Conservation (phyloP, 2,329 filamentous ascomycete species). For the Fusarium chuoi region DNA sequence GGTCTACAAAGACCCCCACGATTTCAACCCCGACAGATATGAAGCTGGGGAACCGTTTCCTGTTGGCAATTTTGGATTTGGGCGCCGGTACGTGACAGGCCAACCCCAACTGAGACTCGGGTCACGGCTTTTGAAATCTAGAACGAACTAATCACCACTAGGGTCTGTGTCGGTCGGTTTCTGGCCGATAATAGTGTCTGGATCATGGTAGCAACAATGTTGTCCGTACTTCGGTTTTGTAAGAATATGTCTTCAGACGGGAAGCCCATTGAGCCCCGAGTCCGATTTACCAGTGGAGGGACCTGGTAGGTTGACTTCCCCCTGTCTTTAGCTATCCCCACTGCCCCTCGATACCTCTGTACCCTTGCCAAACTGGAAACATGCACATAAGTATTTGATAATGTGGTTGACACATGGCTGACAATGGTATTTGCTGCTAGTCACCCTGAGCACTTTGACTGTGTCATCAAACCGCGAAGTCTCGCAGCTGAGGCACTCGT, state of each 20-base stretch:
- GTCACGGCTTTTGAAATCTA: neutral
- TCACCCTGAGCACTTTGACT: slow-evolving; percentile 49
- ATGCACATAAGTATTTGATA: neutral
- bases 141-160: slow-evolving; percentile 8
- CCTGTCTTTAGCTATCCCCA: neutral
- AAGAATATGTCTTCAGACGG: slow-evolving; percentile 41
- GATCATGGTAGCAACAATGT: slow-evolving; percentile 51
- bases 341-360: neutral
- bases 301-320: slow-evolving; percentile 44
- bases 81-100: slow-evolving; percentile 41
- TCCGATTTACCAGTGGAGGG: slow-evolving; percentile 47
- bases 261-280: slow-evolving; percentile 42
- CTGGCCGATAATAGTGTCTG: slow-evolving; percentile 51
- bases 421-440: slow-evolving; percentile 23
- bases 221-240: slow-evolving; percentile 44
- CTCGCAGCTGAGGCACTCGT: slow-evolving; percentile 23
- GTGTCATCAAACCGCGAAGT: slow-evolving; percentile 39
- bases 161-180: slow-evolving; percentile 48
- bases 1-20: slow-evolving; percentile 53
- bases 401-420: neutral
- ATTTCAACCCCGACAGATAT: slow-evolving; percentile 61
- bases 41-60: slow-evolving; percentile 57
- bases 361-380: neutral
- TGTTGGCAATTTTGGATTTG: slow-evolving; percentile 49
- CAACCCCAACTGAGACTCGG: neutral